Percentiles rank a stretch among this genome's conserved stretches.
These are phyloP conservation scores for Picea sitchensis DNA, from an alignment of 75 land plant species.

Conservation along the genomic window DNA sequence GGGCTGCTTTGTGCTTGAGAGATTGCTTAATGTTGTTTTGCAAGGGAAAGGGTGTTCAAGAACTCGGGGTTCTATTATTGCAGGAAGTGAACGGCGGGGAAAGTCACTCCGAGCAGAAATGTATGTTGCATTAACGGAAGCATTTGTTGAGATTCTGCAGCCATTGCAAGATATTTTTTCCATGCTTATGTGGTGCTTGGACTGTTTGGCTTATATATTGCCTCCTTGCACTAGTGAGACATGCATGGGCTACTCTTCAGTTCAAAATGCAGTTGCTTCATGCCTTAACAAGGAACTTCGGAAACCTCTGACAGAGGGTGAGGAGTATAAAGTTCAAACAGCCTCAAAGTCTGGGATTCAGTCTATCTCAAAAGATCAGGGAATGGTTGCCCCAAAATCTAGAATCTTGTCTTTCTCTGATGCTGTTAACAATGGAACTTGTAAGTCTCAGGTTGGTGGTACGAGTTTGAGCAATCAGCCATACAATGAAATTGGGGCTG, in stretches of 20 bases:
- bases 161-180: slow-evolving; percentile 18
- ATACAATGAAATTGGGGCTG: slow-evolving; percentile 8
- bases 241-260: neutral
- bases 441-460: neutral
- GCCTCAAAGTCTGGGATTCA: neutral
- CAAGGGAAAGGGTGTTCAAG: slow-evolving; percentile 17
- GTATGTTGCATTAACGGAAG: slow-evolving; percentile 33
- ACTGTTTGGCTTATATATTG: slow-evolving; percentile 25
- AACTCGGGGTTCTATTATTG: neutral
- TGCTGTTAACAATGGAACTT: neutral
- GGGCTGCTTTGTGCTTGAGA: slow-evolving; percentile 25
- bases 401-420: slow-evolving; percentile 5
- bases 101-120: slow-evolving; percentile 18
- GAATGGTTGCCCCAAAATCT: neutral
- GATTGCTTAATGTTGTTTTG: slow-evolving; percentile 20
- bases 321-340: neutral
- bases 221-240: slow-evolving; percentile 10
- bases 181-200: slow-evolving; percentile 26
- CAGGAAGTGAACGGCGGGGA: slow-evolving; percentile 6
- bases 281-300: neutral
- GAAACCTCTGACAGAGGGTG: neutral
- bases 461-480: neutral
- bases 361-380: neutral
- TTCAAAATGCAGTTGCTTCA: slow-evolving; percentile 9
- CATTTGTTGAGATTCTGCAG: slow-evolving; percentile 26